These are phyloP conservation scores for Nicotiana rustica DNA, from an alignment of 305 asterid genomes.

Conservation along the genomic window DNA sequence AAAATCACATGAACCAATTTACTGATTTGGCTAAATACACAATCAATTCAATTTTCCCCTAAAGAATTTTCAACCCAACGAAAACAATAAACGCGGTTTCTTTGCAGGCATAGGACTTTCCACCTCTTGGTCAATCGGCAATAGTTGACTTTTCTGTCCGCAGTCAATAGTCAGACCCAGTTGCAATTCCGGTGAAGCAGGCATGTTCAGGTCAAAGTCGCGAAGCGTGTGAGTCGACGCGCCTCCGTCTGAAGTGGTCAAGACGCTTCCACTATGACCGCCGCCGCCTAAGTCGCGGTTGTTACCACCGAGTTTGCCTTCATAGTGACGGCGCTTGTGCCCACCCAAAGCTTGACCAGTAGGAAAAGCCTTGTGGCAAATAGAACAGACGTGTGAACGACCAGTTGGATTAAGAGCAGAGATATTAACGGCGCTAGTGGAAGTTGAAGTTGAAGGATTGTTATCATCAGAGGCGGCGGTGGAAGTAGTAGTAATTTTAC, in stretches of 20 bases:
- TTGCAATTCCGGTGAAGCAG: conserved; percentile 55
- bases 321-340: conserved; percentile 86
- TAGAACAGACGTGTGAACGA: conserved; percentile 67
- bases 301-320: conserved; percentile 60
- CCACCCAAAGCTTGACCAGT: conserved; percentile 93
- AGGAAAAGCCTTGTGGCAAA: conserved; percentile 67
- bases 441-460: conserved; percentile 38
- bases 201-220: conserved; percentile 64
- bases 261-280: conserved; percentile 40
- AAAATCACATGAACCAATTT: background rate
- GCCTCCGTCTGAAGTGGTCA: conserved; percentile 40
- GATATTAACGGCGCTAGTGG: conserved; percentile 23
- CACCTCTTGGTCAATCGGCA: conserved; percentile 55
- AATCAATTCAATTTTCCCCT: background rate
- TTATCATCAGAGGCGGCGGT: conserved; percentile 39
- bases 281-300: conserved; percentile 36
- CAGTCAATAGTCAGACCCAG: conserved; percentile 42
- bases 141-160: conserved; percentile 29
- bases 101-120: conserved; percentile 63
- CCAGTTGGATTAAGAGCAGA: conserved; percentile 62
- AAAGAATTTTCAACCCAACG: background rate
- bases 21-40: background rate
- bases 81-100: conserved; percentile 40
- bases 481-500: conserved; percentile 43
- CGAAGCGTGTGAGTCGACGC: conserved; percentile 37